Evolutionary conservation across 352 stramenopile species (phyloP).

Genomic region (Phytophthora macrochlamydospora): DNA sequence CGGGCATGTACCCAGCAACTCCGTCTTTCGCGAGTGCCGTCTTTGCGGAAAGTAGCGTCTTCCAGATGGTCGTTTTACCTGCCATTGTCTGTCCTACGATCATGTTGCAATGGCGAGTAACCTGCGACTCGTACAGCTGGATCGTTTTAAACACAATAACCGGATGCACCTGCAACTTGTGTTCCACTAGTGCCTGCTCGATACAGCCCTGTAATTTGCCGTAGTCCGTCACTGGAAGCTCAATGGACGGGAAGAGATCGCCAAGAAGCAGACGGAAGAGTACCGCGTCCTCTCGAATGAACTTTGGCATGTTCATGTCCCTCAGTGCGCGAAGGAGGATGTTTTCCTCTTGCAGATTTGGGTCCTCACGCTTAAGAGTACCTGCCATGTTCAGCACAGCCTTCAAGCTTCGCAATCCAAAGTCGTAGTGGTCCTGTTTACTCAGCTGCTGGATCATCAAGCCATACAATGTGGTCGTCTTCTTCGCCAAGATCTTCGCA

Average conservation of each 20-base stretch:
- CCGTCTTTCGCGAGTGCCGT: constrained; percentile 78
- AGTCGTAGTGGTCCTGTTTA: constrained; percentile 91
- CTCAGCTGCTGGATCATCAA: constrained; percentile 89
- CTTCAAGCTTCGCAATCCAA: constrained; percentile 82
- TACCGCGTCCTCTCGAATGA: constrained; percentile 92
- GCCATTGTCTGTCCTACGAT: constrained; percentile 93
- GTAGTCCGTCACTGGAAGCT: constrained; percentile 91
- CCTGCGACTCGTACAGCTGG: constrained; percentile 94
- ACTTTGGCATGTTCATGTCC: constrained; percentile 96
- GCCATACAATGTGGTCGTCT: constrained; percentile 86
- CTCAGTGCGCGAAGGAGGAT: constrained; percentile 96
- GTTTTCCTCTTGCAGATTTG: constrained; percentile 94
- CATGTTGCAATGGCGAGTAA: constrained; percentile 95
- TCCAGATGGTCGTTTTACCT: constrained; percentile 91
- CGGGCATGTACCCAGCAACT: constrained; percentile 78
- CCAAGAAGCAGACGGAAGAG: constrained; percentile 91
- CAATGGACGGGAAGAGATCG: constrained; percentile 90
- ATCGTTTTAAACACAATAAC: constrained; percentile 96
- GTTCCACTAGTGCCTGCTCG: constrained; percentile 81
- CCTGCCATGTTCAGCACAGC: constrained; percentile 89
- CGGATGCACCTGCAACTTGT: constrained; percentile 89
- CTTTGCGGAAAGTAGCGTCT: constrained; percentile 75
- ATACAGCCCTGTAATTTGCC: constrained; percentile 91
- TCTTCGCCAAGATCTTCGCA: constrained; percentile 82
- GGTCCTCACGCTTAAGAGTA: constrained; percentile 94